These are phyloP conservation scores for Psilocybe cubensis DNA, from an alignment of 768 basidiomycete genomes.

Conservation along the genomic window DNA sequence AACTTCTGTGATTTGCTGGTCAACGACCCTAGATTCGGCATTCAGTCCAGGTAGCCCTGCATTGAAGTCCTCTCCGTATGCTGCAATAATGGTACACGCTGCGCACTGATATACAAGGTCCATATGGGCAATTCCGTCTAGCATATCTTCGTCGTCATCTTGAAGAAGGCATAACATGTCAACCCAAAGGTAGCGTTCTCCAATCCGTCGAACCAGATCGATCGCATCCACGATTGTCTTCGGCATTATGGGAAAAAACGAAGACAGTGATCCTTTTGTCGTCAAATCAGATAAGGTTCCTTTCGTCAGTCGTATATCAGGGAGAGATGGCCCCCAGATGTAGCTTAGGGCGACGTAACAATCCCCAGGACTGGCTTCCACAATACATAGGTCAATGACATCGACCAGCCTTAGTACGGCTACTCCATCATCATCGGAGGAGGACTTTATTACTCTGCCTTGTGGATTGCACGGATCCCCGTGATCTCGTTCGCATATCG, in stretches of 20 bases:
- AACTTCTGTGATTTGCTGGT: background rate
- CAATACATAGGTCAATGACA: background rate
- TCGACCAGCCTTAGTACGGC: background rate
- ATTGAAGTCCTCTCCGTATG: background rate
- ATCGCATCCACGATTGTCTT: conserved; percentile 3
- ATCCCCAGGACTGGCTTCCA: background rate
- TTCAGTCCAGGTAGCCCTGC: conserved; percentile 1
- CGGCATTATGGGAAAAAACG: background rate
- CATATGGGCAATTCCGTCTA: background rate
- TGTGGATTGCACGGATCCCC: background rate
- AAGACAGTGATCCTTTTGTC: background rate
- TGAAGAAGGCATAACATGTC: conserved; percentile 1
- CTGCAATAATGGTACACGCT: background rate
- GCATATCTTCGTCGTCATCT: background rate
- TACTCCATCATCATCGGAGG: background rate
- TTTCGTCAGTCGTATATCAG: background rate
- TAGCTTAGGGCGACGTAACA: conserved; percentile 4
- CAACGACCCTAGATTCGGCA: background rate
- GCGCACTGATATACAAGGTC: background rate
- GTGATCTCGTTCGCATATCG: background rate
- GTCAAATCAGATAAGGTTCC: background rate
- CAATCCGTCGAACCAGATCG: background rate
- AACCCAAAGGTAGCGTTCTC: conserved; percentile 3
- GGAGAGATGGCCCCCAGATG: background rate
- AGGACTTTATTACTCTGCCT: background rate